phyloP scores from a whole-genome alignment of 1,284 basidiomycete species.

The Pulchroboletus neoregius region DNA sequence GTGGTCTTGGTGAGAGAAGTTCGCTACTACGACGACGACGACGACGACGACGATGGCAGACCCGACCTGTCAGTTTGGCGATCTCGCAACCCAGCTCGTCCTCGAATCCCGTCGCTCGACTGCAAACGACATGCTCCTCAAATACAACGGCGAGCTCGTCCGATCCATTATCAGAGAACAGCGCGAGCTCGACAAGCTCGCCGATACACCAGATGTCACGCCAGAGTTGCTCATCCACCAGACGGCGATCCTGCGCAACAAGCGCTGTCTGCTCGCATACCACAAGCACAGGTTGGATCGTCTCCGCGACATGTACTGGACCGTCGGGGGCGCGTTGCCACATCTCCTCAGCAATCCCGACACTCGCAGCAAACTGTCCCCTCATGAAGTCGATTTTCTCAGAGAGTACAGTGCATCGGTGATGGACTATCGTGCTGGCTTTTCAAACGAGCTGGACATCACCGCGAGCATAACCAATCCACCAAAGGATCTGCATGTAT shows the following conservation, averaged over 20 bases:
- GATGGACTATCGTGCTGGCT: conserved; percentile 82
- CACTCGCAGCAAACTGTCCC: conserved; percentile 75
- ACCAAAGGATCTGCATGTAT: conserved; percentile 77
- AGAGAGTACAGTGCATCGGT: conserved; percentile 78
- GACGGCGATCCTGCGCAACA: conserved; percentile 85
- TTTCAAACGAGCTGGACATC: conserved; percentile 83
- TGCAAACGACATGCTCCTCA: conserved; percentile 78
- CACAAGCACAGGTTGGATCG: conserved; percentile 81
- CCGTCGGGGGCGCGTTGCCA: conserved; percentile 86
- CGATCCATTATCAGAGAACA: conserved; percentile 87
- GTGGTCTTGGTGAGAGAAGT: conserved; percentile 15
- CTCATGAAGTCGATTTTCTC: conserved; percentile 89
- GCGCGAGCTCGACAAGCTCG: conserved; percentile 75
- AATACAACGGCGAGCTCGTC: conserved; percentile 90
- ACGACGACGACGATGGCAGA: conserved; percentile 20
- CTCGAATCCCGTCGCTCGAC: conserved; percentile 82
- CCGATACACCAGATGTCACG: conserved; percentile 44
- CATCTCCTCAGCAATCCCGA: conserved; percentile 78
- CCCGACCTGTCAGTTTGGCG: conserved; percentile 60
- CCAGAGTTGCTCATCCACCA: conserved; percentile 83
- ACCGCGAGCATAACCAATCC: conserved; percentile 74
- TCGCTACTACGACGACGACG: not conserved
- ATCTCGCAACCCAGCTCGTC: conserved; percentile 85
- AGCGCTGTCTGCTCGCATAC: conserved; percentile 91
- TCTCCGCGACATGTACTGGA: conserved; percentile 86